Evolutionary conservation across 306 rosid species (phyloP).

Genomic region (Cucumis sativus): Cucumber_9930_V3 NC_026657.2:32203001-32203500

Average conservation of each 20-base stretch:
- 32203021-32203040: too few species aligned
- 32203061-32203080: too few species aligned
- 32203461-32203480: neutral
- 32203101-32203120: neutral
- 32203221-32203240: neutral
- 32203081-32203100: too few species aligned
- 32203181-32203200: neutral
- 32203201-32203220: neutral
- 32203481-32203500: neutral
- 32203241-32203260: neutral
- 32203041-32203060: too few species aligned
- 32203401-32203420: conserved; percentile 46
- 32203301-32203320: conserved; percentile 63
- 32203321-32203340: conserved; percentile 65
- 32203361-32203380: conserved; percentile 27
- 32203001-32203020: too few species aligned
- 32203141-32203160: neutral
- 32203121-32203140: neutral
- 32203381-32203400: conserved; percentile 39
- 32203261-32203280: neutral
- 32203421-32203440: conserved; percentile 48
- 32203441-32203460: conserved; percentile 56
- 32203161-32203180: neutral
- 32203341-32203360: conserved; percentile 28
- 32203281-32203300: conserved; percentile 37